Conservation (phyloP, 2,329 filamentous ascomycete genomes). For the Geosmithia morbida region DNA sequence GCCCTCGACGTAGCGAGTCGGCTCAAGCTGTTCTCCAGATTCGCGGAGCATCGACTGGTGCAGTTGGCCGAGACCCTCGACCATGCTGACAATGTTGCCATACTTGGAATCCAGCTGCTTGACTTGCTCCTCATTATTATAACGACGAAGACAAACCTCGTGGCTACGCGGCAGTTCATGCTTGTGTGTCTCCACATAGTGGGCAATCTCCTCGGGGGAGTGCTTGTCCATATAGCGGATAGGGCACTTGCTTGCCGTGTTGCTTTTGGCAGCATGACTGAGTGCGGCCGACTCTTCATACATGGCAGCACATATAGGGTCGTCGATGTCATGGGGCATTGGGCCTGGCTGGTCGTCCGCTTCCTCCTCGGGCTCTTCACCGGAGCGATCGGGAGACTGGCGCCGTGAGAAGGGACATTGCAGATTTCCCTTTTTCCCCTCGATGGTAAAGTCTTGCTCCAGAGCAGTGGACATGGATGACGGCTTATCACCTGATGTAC, state of each 20-base stretch:
- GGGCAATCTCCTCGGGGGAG: slow-evolving; percentile 81
- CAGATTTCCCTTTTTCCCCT: slow-evolving; percentile 65
- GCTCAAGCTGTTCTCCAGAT: slow-evolving; percentile 29
- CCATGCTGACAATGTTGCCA: slow-evolving; percentile 85
- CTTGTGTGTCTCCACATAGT: slow-evolving; percentile 90
- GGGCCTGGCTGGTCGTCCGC: slow-evolving; percentile 17
- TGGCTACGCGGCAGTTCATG: slow-evolving; percentile 90
- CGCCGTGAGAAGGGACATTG: slow-evolving; percentile 59
- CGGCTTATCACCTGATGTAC: slow-evolving; percentile 24
- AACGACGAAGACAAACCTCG: slow-evolving; percentile 79
- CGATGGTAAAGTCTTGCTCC: slow-evolving; percentile 83
- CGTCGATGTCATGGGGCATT: slow-evolving; percentile 33
- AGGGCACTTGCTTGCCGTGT: slow-evolving; percentile 57
- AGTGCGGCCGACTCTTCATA: slow-evolving; percentile 43
- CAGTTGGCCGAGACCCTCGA: slow-evolving; percentile 73
- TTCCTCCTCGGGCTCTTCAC: slow-evolving; percentile 9
- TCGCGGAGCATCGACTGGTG: slow-evolving; percentile 76
- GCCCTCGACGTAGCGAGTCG: slow-evolving; percentile 23
- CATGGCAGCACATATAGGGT: slow-evolving; percentile 53
- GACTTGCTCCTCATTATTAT: slow-evolving; percentile 73
- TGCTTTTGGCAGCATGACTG: slow-evolving; percentile 30
- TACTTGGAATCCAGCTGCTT: slow-evolving; percentile 89
- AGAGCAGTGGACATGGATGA: slow-evolving; percentile 52
- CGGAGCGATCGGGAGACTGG: slow-evolving; percentile 14
- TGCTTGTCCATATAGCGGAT: slow-evolving; percentile 89